Evolutionary conservation across 2,329 filamentous ascomycete genomes (phyloP), one percentile per base, ranked within the genome.

Genomic region (Ascochyta viciae-villosae): DNA sequence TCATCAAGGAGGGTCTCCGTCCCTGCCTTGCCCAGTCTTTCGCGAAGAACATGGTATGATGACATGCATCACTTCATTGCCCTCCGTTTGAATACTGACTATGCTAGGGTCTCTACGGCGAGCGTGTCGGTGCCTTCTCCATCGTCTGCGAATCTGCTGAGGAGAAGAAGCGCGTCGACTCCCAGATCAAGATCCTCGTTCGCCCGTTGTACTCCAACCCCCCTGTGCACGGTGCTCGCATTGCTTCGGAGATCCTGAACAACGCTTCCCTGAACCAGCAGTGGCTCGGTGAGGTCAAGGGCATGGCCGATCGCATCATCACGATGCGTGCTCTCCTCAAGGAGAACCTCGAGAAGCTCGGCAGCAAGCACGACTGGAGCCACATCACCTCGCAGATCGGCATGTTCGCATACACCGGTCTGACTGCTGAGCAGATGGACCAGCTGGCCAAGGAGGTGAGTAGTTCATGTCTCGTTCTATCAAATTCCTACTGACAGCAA

Each of bases 221-320:
- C 38, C 95, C 95, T 54, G 87, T 98, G 67, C 92, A 98, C 84
- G 95, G 95, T 70, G 95, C 95, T 52, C 93, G 95, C 74, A 91
- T 99, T 74, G 95, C 95, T 57, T 88, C 90, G 62, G 86, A 92
- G 81, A 96, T 99, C 79, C 86, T 99, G 73, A 95, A 93, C 83
- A 88, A 92, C 77, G 81, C 90, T 19, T 83, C 83, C 35, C 85
- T 98, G 62, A 93, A 96, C 85, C 81, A 91, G 81, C 92, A 98
- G 82, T 99, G 95, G 95, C 87, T 97, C 50, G 87, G 83, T 57
- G 95, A 99, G 82, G 92, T 99, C 80, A 96, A 98, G 89, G 91
- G 85, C 70, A 99, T 99, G 95, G 95, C 95, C 61, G 92, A 97
- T 81, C 93, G 95, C 76, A 99, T 99, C 84, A 98, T 99, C 80